Base-by-base conservation (phyloP, 495 filamentous ascomycete species). In the Staphylotrichum longicolle region DNA sequence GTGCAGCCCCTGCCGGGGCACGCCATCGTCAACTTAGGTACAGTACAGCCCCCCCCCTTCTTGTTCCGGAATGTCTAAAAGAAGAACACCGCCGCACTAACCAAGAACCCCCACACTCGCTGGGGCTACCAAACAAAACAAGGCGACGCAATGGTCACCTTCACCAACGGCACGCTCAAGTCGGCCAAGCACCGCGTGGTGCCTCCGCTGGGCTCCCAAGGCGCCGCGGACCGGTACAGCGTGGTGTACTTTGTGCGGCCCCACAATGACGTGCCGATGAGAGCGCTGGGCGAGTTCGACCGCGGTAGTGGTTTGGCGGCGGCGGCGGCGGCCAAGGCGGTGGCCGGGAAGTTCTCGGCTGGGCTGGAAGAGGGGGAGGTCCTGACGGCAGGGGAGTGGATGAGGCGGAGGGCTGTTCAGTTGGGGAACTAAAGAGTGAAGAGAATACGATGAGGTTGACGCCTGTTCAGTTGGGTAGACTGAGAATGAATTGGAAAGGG, bases 121-220 rank as follows among this genome's bases (percentile, higher is more conserved):
- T 27, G 20, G 20, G 20, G 20, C 20, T 27, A 27, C 20, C 20
- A 27, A 27, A 27, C 20, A 27, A 27, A 27, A 27, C 20, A 27
- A 0, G 86, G 85, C 1, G 87, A 90, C 58, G 82, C 85, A 8
- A 78, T 87, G 73, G 81, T 83, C 8, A 85, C 82, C 46, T 88
- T 88, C 65, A 84, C 83, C 7, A 81, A 80, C 54, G 83, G 85
- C 7, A 61, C 83, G n/a, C 67, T 88, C 45, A 78, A 85, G 27
- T 81, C 79, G 1, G 87, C 85, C 64, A 82, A 87, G 10, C 86
- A 88, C 68, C 78, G 86, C 4, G 86, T 88, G 15, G 80, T 84
- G 4, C 75, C 76, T 2, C 77, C 85, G 3, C 83, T 85, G 0
- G 84, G 82, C 5, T 65, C 70, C 6, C 85, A 88, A 61, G 81